Conservation (phyloP, 1,139 yeast genomes). For the Yamadazyma dendronema region DNA sequence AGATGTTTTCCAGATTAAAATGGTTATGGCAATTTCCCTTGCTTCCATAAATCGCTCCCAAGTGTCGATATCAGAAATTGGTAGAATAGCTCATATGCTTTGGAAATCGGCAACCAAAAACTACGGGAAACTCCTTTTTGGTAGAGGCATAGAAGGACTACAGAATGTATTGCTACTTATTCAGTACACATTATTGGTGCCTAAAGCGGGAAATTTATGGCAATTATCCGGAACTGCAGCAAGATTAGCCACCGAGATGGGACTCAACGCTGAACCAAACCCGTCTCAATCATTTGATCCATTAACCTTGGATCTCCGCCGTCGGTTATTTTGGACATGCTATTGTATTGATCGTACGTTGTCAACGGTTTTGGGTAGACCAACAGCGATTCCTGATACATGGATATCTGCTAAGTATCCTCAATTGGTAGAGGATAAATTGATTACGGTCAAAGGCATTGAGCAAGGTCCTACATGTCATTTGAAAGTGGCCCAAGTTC, state of each 20-base stretch:
- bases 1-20: conserved; percentile 11
- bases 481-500: conserved; percentile 12
- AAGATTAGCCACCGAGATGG: conserved; percentile 14
- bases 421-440: conserved; percentile 11
- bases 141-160: conserved; percentile 10
- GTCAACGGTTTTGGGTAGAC: conserved; percentile 13
- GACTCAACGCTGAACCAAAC: conserved; percentile 12
- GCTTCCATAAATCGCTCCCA: conserved; percentile 13
- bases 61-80: conserved; percentile 12
- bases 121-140: conserved; percentile 3
- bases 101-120: conserved; percentile 13
- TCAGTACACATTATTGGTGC: conserved; percentile 13
- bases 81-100: conserved; percentile 12
- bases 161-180: conserved; percentile 11
- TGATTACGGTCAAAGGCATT: conserved; percentile 10
- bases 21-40: conserved; percentile 13
- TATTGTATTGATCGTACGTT: conserved; percentile 13
- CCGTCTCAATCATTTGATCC: conserved; percentile 11
- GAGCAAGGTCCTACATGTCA: conserved; percentile 11
- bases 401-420: conserved; percentile 13
- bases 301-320: conserved; percentile 10
- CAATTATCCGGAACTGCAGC: conserved; percentile 14
- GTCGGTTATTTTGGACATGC: conserved; percentile 14
- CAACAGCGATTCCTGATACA: conserved; percentile 11
- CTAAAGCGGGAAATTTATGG: conserved; percentile 14